These are phyloP conservation scores for Mercurialis annua DNA, from an alignment of 345 rosid species.

Conservation along the genomic window DNA sequence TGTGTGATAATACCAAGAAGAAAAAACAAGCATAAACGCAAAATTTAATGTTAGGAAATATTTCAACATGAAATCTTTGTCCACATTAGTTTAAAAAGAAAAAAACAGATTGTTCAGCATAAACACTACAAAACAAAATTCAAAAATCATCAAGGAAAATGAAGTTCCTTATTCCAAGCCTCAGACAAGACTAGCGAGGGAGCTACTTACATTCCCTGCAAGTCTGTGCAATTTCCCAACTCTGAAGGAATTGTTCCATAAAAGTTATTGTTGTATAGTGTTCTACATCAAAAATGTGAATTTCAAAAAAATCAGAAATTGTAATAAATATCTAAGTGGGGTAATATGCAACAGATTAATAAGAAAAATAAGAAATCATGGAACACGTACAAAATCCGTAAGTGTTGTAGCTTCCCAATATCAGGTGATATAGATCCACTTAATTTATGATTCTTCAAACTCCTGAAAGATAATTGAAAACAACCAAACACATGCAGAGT, in stretches of 20 bases:
- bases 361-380: constrained; percentile 19
- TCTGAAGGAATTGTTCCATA: constrained; percentile 85
- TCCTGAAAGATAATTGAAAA: constrained; percentile 42
- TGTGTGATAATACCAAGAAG: too few species aligned
- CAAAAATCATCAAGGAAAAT: constrained; percentile 1
- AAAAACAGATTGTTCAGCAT: too few species aligned
- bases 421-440: constrained; percentile 82
- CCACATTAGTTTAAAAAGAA: too few species aligned
- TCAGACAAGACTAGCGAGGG: constrained; percentile 8
- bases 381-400: constrained; percentile 65
- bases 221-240: constrained; percentile 79
- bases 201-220: constrained; percentile 66
- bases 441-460: constrained; percentile 70
- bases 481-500: constrained; percentile 1
- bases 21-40: too few species aligned
- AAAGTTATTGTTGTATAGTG: constrained; percentile 72
- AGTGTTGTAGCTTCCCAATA: constrained; percentile 72
- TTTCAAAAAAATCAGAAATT: constrained; percentile 24
- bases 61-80: too few species aligned
- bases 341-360: constrained; percentile 3
- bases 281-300: constrained; percentile 39
- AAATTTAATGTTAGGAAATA: too few species aligned
- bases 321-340: constrained; percentile 13
- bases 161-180: neutral
- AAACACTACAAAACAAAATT: neutral